These are phyloP conservation scores for Alternaria angustiovoidea DNA, from an alignment of 2,329 filamentous ascomycete genomes.

Conservation along the genomic window DNA sequence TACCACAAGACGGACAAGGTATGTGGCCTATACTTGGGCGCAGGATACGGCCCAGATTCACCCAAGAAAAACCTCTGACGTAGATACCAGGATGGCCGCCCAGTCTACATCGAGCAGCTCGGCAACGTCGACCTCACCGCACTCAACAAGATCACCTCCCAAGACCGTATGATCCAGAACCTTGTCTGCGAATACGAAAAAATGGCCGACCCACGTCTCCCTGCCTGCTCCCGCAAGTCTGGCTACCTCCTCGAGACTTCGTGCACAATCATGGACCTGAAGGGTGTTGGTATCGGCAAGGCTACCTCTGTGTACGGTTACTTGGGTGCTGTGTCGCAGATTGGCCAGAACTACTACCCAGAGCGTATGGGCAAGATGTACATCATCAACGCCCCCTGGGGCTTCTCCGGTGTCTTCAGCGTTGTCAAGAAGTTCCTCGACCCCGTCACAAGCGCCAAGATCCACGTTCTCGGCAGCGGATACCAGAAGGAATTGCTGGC, in stretches of 20 bases:
- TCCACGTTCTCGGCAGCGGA: constrained; percentile 81
- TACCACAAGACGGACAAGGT: constrained; percentile 96
- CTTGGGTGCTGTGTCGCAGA: constrained; percentile 81
- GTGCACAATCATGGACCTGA: constrained; percentile 98
- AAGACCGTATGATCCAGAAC: constrained; percentile 95
- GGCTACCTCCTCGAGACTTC: constrained; percentile 93
- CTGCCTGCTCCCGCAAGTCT: constrained; percentile 91
- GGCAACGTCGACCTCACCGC: constrained; percentile 89
- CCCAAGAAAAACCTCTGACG: constrained; percentile 15
- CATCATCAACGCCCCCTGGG: constrained; percentile 98
- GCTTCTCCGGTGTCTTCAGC: constrained; percentile 84
- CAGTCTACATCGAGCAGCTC: constrained; percentile 95
- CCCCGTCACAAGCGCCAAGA: constrained; percentile 95
- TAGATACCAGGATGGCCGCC: constrained; percentile 80
- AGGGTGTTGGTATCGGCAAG: constrained; percentile 86
- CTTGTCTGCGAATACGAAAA: constrained; percentile 98
- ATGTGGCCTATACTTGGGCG: constrained; percentile 21
- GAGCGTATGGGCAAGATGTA: constrained; percentile 96
- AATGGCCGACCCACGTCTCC: constrained; percentile 88
- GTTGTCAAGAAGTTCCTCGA: constrained; percentile 94
- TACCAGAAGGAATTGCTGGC: constrained; percentile 86
- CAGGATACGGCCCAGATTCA: background rate
- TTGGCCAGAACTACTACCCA: constrained; percentile 99
- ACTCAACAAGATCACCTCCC: constrained; percentile 92
- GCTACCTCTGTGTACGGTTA: constrained; percentile 87